Evolutionary conservation across 73 alveolate genomes (phyloP).

Genomic region (Paramecium sexaurelia): DNA sequence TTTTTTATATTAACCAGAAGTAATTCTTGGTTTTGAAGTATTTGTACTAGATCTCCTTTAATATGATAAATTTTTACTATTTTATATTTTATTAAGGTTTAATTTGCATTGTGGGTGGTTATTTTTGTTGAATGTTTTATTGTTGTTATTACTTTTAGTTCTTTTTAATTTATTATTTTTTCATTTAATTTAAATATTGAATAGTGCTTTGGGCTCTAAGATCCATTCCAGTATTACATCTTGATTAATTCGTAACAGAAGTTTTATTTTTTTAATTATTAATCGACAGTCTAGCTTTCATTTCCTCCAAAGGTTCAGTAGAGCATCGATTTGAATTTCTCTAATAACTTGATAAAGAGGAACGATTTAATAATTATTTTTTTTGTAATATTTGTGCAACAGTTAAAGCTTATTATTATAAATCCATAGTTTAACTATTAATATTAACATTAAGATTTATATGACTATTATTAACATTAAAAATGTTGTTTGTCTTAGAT

Average conservation of each 20-base stretch:
- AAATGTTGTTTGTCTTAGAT: background rate
- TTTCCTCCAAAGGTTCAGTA: conserved; percentile 45
- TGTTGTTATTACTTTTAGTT: background rate
- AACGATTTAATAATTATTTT: background rate
- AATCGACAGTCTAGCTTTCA: conserved; percentile 1
- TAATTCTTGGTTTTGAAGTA: background rate
- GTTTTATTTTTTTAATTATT: background rate
- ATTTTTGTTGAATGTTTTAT: background rate
- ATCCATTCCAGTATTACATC: conserved; percentile 53
- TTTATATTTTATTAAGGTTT: background rate
- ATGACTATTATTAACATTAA: conserved; percentile 43
- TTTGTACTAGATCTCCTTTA: background rate
- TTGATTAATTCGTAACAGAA: background rate
- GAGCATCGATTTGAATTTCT: conserved; percentile 56
- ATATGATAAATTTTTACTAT: background rate
- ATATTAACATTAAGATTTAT: conserved; percentile 48
- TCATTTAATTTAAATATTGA: background rate
- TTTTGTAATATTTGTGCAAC: conserved; percentile 39
- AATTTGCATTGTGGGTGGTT: background rate
- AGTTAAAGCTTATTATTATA: background rate
- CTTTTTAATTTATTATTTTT: conserved; percentile 15
- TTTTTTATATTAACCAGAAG: conserved; percentile 31
- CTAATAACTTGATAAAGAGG: conserved; percentile 1
- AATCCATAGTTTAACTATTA: conserved; percentile 36
- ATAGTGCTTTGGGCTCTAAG: conserved; percentile 1